Base-by-base conservation (phyloP, 2,329 filamentous ascomycete genomes). In the Nakataea oryzae region DNA sequence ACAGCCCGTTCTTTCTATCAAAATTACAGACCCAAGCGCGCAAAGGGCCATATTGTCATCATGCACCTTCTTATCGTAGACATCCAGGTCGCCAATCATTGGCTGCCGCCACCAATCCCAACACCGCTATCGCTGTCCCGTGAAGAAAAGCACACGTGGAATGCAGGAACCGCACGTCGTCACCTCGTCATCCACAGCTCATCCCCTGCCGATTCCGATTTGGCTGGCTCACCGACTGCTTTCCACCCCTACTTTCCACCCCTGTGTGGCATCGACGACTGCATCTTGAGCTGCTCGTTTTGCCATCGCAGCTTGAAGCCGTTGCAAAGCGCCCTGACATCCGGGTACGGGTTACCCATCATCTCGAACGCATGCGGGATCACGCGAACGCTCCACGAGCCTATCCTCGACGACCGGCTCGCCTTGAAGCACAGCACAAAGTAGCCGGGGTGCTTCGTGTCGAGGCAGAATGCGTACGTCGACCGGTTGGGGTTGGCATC, bases 401-500 rank as follows among this genome's bases (percentile, higher is more conserved):
- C 86, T 61, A 93, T 85, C 57, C 80, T 82, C 3, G 91, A 89
- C 59, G 82, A 80, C 68, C 87, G 83, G 64, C 90, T 93, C 28
- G 92, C 91, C 78, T 97, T 97, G 85, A 97, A 99, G 78, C 92
- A 96, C 54, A 99, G 84, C 78, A 86, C 89, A 77, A 99, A 99
- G 79, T 96, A 96, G 41, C 95, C 95, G 0, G 95, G 90, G 72
- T 93, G 89, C 74, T 93, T 93, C 41, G 88, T 83, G 72, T 97
- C 92, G 72, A 96, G 87, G 81, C 93, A 97, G 81, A 99, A 97
- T 57, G 91, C 90, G 74, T 99, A 99, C 67, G 91, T 90, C 65
- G 90, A 96, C 65, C 93, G 90, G 72, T 88, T 93, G 13, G 95
- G 93, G 74, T 99, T 97, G 73, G 95, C 95, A 73, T 95, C 89